Percentiles rank a stretch among this genome's conserved stretches.
These are phyloP conservation scores for Pythium monospermum DNA, from an alignment of 352 stramenopile species.

Conservation along the genomic window DNA sequence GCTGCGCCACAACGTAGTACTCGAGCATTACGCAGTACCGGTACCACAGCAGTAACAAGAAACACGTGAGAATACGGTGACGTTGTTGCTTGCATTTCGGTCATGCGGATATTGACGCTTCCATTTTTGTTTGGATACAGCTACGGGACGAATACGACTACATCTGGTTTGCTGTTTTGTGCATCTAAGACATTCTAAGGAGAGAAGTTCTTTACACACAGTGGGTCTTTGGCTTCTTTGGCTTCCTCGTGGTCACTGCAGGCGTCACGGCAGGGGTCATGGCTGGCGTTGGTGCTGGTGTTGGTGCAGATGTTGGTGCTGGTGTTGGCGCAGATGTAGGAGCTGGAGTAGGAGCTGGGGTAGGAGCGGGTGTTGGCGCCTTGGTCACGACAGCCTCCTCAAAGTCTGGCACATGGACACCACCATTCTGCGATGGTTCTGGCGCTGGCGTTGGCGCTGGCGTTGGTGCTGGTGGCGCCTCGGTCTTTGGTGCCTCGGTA, in stretches of 20 bases:
- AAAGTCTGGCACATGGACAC: slow-evolving; percentile 6
- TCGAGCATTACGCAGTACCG: too few species aligned
- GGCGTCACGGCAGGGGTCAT: neutral
- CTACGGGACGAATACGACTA: neutral
- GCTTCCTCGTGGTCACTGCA: neutral
- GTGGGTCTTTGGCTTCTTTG: slow-evolving; percentile 15
- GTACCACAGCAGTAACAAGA: too few species aligned
- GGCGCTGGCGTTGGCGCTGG: slow-evolving; percentile 1
- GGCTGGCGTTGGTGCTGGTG: neutral
- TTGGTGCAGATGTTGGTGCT: neutral
- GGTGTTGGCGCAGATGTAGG: neutral
- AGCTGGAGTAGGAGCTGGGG: neutral
- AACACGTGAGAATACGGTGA: too few species aligned
- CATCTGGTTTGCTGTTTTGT: neutral
- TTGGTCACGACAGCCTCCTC: neutral
- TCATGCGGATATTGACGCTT: neutral
- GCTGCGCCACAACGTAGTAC: too few species aligned
- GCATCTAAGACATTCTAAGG: neutral
- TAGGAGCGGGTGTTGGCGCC: neutral
- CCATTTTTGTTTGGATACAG: too few species aligned
- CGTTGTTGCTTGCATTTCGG: too few species aligned
- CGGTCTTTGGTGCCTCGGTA: slow-evolving; percentile 7
- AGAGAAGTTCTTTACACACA: slow-evolving; percentile 18
- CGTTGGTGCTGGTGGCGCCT: neutral
- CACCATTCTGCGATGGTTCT: neutral